Percentiles rank a stretch among this genome's conserved stretches.
These are phyloP conservation scores for Galerina sulciceps DNA, from an alignment of 768 basidiomycete species.

Conservation along the genomic window DNA sequence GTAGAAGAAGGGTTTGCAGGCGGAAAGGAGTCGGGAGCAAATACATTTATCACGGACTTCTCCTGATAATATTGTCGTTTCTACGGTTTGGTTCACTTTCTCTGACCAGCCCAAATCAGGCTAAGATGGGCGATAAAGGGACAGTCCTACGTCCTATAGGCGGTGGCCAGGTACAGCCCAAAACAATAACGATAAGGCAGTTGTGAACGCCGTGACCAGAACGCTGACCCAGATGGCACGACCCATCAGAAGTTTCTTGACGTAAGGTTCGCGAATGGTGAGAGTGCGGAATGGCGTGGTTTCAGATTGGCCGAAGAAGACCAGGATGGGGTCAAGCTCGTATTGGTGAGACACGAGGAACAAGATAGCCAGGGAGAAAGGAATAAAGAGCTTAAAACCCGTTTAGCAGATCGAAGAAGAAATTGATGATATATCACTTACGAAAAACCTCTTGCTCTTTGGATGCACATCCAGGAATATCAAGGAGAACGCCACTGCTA, in stretches of 20 bases:
- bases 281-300: conserved; percentile 97
- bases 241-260: conserved; percentile 85
- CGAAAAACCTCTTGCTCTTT: conserved; percentile 92
- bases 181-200: conserved; percentile 88
- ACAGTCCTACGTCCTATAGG: conserved; percentile 46
- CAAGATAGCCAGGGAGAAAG: conserved; percentile 87
- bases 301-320: conserved; percentile 92
- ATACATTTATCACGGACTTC: conserved; percentile 11
- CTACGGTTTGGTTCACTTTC: not conserved
- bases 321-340: conserved; percentile 94
- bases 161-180: conserved; percentile 96
- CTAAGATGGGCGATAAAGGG: not conserved
- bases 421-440: conserved; percentile 48
- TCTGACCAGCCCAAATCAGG: not conserved
- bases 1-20: not conserved
- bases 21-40: conserved; percentile 4
- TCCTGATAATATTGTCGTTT: conserved; percentile 6
- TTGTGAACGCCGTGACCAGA: conserved; percentile 76
- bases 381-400: conserved; percentile 81
- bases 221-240: conserved; percentile 91
- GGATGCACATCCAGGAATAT: conserved; percentile 94
- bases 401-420: conserved; percentile 11
- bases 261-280: conserved; percentile 90
- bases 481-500: conserved; percentile 87
- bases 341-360: conserved; percentile 96